phyloP scores from a whole-genome alignment of 2,329 filamentous ascomycete species.

The Fusarium sp. region DNA sequence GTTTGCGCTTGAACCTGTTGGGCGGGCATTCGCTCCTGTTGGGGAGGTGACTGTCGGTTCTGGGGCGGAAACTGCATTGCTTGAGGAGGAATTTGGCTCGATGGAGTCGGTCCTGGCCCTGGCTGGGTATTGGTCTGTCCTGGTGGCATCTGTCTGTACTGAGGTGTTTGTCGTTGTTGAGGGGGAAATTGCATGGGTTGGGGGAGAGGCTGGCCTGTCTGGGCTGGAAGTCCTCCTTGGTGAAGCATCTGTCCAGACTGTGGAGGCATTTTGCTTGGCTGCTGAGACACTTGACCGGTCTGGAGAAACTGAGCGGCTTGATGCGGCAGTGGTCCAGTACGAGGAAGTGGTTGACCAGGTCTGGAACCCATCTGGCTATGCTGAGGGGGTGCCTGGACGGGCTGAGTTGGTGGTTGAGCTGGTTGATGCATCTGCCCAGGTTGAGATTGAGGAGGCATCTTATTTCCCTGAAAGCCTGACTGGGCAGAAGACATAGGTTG shows the following conservation, averaged over 20 bases:
- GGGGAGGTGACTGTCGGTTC: not conserved
- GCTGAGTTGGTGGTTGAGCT: constrained; percentile 1
- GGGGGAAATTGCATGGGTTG: not conserved
- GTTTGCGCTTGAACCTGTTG: not conserved
- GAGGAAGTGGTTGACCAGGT: not conserved
- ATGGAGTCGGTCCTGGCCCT: not conserved
- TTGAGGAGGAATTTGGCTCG: not conserved
- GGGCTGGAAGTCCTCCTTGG: not conserved
- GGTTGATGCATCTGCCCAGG: not conserved
- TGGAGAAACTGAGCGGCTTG: not conserved
- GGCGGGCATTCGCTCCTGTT: not conserved
- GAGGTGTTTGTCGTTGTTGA: not conserved
- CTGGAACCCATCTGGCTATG: not conserved
- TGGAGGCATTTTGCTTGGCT: not conserved
- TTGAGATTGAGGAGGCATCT: constrained; percentile 3
- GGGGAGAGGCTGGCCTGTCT: not conserved
- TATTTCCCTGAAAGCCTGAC: constrained; percentile 5
- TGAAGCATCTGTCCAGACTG: not conserved
- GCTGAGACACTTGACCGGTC: not conserved
- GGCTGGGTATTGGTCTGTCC: not conserved
- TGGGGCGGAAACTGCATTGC: not conserved
- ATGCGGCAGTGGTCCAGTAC: not conserved
- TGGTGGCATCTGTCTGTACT: not conserved
- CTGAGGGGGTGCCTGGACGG: not conserved
- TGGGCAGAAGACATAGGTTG: constrained; percentile 15